A percentile compares a stretch with the other conserved stretches of the same genome.
Conservation (phyloP, 1,284 basidiomycete genomes). For the Apiotrichum mycotoxinovorans region DNA sequence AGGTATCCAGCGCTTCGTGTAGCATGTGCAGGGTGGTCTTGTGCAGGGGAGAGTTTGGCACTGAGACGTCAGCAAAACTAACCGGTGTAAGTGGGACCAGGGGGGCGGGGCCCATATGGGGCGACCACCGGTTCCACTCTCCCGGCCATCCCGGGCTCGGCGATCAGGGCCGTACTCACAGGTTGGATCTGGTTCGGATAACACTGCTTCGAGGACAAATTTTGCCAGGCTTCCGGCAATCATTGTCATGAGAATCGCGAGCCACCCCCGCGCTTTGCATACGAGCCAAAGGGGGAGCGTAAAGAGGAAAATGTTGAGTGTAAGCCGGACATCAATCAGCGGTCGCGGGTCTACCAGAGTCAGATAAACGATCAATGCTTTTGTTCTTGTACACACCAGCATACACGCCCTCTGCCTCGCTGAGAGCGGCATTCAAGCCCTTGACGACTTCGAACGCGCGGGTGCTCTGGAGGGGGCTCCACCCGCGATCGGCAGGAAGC, state of each 20-base stretch:
- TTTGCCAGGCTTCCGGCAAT: slow-evolving; percentile 2
- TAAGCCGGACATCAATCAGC: slow-evolving; percentile 8
- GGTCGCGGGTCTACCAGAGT: slow-evolving; percentile 13
- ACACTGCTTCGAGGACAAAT: slow-evolving; percentile 8
- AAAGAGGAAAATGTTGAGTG: slow-evolving; percentile 13
- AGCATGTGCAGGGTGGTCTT: slow-evolving; percentile 38
- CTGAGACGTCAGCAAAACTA: neutral
- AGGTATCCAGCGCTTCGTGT: slow-evolving; percentile 42
- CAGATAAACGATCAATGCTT: neutral
- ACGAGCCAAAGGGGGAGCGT: slow-evolving; percentile 7
- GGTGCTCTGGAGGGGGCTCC: slow-evolving; percentile 41
- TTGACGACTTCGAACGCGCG: slow-evolving; percentile 39
- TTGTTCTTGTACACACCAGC: slow-evolving; percentile 29
- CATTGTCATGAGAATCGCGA: slow-evolving; percentile 8
- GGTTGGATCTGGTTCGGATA: slow-evolving; percentile 10
- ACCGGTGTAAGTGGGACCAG: neutral
- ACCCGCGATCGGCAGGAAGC: slow-evolving; percentile 29
- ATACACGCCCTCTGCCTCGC: slow-evolving; percentile 43
- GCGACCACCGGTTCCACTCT: too few species aligned
- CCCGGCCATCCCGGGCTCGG: too few species aligned
- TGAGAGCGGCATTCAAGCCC: slow-evolving; percentile 30
- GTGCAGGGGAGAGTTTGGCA: slow-evolving; percentile 44
- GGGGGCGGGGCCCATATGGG: too few species aligned
- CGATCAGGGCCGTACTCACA: too few species aligned
- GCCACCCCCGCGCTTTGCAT: slow-evolving; percentile 4